A percentile compares a stretch with the other conserved stretches of the same genome.
These are phyloP conservation scores for Blastocystis sp. DNA, from an alignment of 352 stramenopile genomes.

Conservation along the genomic window DNA sequence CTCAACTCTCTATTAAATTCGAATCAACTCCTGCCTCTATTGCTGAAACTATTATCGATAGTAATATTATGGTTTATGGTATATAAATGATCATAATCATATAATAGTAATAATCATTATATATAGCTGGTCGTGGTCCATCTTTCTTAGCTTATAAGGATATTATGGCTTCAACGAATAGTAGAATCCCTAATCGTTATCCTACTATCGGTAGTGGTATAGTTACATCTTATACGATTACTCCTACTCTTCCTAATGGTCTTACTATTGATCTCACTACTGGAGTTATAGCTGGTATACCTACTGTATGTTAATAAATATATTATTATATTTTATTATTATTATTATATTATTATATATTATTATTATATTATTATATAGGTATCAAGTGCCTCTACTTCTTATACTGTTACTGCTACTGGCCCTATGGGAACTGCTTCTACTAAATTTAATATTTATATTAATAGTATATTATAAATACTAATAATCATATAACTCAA, in stretches of 20 bases:
- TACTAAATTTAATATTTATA: not conserved
- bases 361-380: no score
- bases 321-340: no score
- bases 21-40: conserved; percentile 5
- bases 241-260: not conserved
- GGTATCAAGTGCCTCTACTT: conserved; percentile 2
- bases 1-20: conserved; percentile 8
- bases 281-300: conserved; percentile 24
- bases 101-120: no score
- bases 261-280: conserved; percentile 11
- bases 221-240: not conserved
- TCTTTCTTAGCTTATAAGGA: conserved; percentile 27
- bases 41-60: no score
- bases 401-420: conserved; percentile 29
- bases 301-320: no score
- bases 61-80: not conserved
- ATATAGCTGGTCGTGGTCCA: conserved; percentile 29
- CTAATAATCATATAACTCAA: no score
- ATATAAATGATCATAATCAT: no score
- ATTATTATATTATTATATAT: no score
- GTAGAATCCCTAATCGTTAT: no score
- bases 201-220: no score
- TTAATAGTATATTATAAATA: no score
- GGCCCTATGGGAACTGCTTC: conserved; percentile 20
- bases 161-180: conserved; percentile 18